phyloP scores from a whole-genome alignment of 805 yeast genomes.

The Isabelozyma gotoi region DNA sequence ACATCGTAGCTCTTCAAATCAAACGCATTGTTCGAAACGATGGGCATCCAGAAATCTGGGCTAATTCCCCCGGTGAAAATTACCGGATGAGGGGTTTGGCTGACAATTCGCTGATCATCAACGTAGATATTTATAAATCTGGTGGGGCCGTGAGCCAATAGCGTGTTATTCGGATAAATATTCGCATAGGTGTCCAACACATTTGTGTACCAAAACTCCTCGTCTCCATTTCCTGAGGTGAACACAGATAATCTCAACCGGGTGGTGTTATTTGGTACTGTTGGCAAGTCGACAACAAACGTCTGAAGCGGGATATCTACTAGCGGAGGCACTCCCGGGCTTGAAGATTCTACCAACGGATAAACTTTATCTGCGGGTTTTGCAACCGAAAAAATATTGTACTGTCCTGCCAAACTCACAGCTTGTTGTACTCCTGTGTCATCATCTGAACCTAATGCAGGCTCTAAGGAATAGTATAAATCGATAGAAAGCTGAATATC shows the following conservation, averaged over 20 bases:
- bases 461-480: conserved; percentile 36
- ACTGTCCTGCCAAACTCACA: conserved; percentile 3
- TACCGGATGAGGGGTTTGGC: conserved; percentile 61
- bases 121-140: conserved; percentile 61
- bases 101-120: conserved; percentile 52
- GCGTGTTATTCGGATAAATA: conserved; percentile 29
- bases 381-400: conserved; percentile 16
- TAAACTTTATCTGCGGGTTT: conserved; percentile 32
- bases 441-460: conserved; percentile 3
- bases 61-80: conserved; percentile 73
- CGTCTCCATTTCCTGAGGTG: conserved; percentile 66
- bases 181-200: conserved; percentile 41
- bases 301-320: conserved; percentile 37
- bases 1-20: conserved; percentile 63
- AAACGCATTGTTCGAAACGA: conserved; percentile 66
- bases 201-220: conserved; percentile 75
- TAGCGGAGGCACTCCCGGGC: conserved; percentile 11
- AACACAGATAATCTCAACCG: conserved; percentile 52
- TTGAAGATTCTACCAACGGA: conserved; percentile 25
- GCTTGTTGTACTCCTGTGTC: conserved; percentile 9
- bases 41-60: conserved; percentile 72
- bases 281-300: conserved; percentile 33
- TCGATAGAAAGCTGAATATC: conserved; percentile 46
- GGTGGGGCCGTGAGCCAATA: conserved; percentile 61
- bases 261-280: conserved; percentile 51